These are phyloP conservation scores for Secale cereale DNA, from an alignment of 176 grass and related monocot species.

Conservation along the genomic window DNA sequence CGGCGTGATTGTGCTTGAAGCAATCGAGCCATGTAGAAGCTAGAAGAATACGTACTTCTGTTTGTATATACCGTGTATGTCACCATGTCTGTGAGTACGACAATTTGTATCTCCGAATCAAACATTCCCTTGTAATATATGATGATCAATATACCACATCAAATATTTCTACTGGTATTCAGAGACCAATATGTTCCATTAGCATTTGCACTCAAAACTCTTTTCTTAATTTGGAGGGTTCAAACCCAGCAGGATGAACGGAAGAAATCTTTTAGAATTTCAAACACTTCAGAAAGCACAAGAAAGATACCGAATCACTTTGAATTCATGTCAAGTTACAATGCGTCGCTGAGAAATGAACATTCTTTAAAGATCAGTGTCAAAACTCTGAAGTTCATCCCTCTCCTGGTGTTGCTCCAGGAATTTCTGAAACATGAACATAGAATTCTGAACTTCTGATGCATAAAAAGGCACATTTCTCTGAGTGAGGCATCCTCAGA, in stretches of 20 bases:
- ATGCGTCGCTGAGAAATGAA: background rate
- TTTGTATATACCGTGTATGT: background rate
- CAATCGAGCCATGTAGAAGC: background rate
- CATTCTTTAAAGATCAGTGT: background rate
- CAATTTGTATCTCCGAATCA: background rate
- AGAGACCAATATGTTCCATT: too few relatives aligned
- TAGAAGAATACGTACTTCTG: background rate
- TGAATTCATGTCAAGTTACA: background rate
- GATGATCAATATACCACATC: background rate
- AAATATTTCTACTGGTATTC: background rate
- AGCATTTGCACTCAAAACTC: background rate
- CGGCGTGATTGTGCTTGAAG: background rate
- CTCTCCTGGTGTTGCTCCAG: too few relatives aligned
- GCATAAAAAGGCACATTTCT: background rate
- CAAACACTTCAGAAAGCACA: background rate
- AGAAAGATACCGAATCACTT: background rate
- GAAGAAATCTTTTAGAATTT: background rate
- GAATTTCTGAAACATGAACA: background rate
- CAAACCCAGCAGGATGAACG: background rate
- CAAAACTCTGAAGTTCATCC: background rate
- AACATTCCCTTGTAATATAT: background rate
- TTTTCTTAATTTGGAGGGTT: background rate
- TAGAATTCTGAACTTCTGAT: background rate
- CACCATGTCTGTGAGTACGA: background rate
- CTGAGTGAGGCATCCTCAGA: background rate